These are phyloP conservation scores for Kokia cookei DNA, from an alignment of 441 rosid genomes.

Conservation along the genomic window DNA sequence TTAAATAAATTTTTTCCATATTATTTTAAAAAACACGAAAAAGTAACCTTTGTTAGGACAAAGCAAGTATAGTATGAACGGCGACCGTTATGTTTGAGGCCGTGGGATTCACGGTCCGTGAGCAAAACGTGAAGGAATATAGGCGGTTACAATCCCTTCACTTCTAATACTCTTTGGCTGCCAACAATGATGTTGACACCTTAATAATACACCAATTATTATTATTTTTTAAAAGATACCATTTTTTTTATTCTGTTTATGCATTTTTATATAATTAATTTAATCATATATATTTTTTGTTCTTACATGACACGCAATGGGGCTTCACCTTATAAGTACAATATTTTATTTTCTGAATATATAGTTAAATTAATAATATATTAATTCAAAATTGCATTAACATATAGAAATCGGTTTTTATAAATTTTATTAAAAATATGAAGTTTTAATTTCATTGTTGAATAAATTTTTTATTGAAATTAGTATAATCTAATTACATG, in stretches of 20 bases:
- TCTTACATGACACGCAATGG: not conserved
- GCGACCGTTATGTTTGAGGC: not conserved
- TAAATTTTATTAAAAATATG: no score
- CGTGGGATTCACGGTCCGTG: not conserved
- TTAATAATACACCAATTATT: not conserved
- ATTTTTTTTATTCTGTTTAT: not conserved
- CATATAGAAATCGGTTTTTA: no score
- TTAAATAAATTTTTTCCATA: no score
- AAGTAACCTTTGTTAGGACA: no score
- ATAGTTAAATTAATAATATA: no score
- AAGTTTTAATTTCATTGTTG: no score
- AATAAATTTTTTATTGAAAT: no score
- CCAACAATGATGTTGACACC: not conserved
- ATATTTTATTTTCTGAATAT: no score
- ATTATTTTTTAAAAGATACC: not conserved
- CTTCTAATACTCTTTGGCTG: not conserved
- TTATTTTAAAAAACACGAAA: no score
- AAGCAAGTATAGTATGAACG: not conserved
- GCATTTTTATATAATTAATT: no score
- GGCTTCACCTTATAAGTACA: not conserved
- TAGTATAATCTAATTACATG: no score
- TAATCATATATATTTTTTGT: not conserved
- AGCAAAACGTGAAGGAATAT: not conserved
- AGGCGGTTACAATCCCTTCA: not conserved
- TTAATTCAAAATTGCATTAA: no score